Evolutionary conservation across 2,329 filamentous ascomycete species (phyloP).

Genomic region (Ophiocordyceps sinensis): DNA sequence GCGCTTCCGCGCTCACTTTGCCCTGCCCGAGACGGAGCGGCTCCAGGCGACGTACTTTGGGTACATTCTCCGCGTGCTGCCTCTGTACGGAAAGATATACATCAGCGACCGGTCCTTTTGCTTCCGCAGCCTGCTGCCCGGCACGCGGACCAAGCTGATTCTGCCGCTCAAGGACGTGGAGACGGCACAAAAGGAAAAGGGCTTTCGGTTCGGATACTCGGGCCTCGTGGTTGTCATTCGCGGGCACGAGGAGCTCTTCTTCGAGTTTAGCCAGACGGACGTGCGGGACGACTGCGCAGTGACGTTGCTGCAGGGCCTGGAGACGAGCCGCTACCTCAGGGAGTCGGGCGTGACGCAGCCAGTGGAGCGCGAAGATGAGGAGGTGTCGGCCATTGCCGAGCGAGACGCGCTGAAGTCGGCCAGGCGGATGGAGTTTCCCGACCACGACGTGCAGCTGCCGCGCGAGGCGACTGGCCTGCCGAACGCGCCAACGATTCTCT

Average conservation of each 20-base stretch:
- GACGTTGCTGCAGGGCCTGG: slow-evolving; percentile 63
- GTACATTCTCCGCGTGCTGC: slow-evolving; percentile 78
- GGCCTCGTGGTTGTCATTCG: slow-evolving; percentile 86
- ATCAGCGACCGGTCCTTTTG: slow-evolving; percentile 79
- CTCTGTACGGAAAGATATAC: slow-evolving; percentile 93
- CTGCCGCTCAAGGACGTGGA: slow-evolving; percentile 83
- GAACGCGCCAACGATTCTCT: slow-evolving; percentile 62
- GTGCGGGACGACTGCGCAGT: slow-evolving; percentile 80
- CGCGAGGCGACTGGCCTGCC: slow-evolving; percentile 27
- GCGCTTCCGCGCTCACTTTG: slow-evolving; percentile 81
- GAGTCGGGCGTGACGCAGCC: slow-evolving; percentile 54
- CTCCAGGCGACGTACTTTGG: slow-evolving; percentile 84
- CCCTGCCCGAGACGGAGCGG: slow-evolving; percentile 68
- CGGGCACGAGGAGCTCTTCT: slow-evolving; percentile 91
- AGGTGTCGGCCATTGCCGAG: slow-evolving; percentile 65
- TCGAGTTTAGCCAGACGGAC: slow-evolving; percentile 71
- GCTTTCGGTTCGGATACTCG: slow-evolving; percentile 81
- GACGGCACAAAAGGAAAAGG: slow-evolving; percentile 88
- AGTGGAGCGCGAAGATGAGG: slow-evolving; percentile 56
- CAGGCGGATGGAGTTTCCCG: slow-evolving; percentile 36
- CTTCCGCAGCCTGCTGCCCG: slow-evolving; percentile 80
- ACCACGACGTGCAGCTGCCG: slow-evolving; percentile 36
- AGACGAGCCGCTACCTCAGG: slow-evolving; percentile 54
- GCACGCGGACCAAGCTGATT: slow-evolving; percentile 83
- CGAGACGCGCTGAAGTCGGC: slow-evolving; percentile 68